These are phyloP conservation scores for Hebeloma cylindrosporum DNA, from an alignment of 768 basidiomycete species.

Conservation along the genomic window DNA sequence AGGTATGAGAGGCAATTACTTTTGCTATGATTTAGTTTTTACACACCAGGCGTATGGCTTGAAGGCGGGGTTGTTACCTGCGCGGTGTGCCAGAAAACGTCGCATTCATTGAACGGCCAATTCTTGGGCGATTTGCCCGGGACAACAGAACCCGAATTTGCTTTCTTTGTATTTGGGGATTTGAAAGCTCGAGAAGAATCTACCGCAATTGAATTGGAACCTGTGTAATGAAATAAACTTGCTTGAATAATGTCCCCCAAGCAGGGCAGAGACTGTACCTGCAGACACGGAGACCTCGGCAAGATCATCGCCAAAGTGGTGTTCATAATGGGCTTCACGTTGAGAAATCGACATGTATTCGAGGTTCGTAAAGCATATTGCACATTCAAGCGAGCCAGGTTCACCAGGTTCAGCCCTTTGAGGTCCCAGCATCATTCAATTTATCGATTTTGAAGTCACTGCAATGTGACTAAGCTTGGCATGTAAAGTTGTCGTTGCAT, in stretches of 20 bases:
- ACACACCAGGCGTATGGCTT: slow-evolving; percentile 64
- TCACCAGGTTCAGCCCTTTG: slow-evolving; percentile 1
- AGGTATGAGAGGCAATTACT: neutral
- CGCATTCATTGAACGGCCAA: slow-evolving; percentile 33
- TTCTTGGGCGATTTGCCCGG: slow-evolving; percentile 7
- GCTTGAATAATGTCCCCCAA: neutral
- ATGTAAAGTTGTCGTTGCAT: too few relatives aligned
- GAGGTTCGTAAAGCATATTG: slow-evolving; percentile 50
- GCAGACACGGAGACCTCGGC: neutral
- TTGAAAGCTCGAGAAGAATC: neutral
- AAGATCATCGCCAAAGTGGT: slow-evolving; percentile 38
- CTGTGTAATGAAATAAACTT: slow-evolving; percentile 5
- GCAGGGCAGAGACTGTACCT: slow-evolving; percentile 5
- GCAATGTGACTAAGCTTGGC: too few relatives aligned
- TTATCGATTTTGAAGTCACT: too few relatives aligned
- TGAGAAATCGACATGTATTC: slow-evolving; percentile 32
- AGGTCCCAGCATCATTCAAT: neutral
- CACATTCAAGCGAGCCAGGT: slow-evolving; percentile 37
- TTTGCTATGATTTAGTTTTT: neutral
- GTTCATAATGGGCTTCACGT: slow-evolving; percentile 56
- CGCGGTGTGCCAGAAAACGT: slow-evolving; percentile 67
- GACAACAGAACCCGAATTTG: neutral
- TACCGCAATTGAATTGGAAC: slow-evolving; percentile 15
- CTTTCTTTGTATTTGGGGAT: neutral
- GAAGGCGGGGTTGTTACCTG: slow-evolving; percentile 39